Conservation (phyloP, 768 basidiomycete genomes). For the Suillus hirtellus region DNA sequence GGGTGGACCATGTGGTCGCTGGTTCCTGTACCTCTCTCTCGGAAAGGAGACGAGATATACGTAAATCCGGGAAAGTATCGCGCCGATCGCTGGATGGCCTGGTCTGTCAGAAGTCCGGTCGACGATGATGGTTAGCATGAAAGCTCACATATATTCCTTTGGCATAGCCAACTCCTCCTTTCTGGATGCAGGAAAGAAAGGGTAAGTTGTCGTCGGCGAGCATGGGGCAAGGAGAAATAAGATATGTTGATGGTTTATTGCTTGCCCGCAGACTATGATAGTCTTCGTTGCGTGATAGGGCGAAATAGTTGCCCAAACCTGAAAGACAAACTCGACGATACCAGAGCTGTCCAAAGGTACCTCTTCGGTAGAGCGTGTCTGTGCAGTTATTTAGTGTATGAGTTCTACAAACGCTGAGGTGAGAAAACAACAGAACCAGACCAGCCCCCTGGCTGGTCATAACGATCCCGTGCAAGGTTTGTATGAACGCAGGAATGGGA, state of each 20-base stretch:
- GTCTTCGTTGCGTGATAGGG: not conserved
- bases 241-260: not conserved
- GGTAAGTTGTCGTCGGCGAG: not conserved
- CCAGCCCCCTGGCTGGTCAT: not conserved
- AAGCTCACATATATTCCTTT: no score
- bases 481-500: no score
- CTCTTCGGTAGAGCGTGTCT: no score
- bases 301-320: not conserved
- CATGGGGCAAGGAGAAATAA: not conserved
- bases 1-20: no score
- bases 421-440: not conserved
- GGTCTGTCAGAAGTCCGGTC: constrained; percentile 10
- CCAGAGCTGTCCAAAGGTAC: constrained; percentile 37
- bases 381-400: no score
- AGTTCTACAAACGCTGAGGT: not conserved
- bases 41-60: constrained; percentile 69
- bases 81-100: constrained; percentile 67
- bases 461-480: no score
- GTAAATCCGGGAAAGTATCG: constrained; percentile 69
- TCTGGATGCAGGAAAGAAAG: not conserved
- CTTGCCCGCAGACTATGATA: not conserved
- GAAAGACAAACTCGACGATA: constrained; percentile 26
- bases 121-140: no score
- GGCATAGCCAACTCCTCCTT: not conserved
- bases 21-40: no score